These are phyloP conservation scores for Gossypium laxum DNA, from an alignment of 441 rosid species.

Conservation along the genomic window DNA sequence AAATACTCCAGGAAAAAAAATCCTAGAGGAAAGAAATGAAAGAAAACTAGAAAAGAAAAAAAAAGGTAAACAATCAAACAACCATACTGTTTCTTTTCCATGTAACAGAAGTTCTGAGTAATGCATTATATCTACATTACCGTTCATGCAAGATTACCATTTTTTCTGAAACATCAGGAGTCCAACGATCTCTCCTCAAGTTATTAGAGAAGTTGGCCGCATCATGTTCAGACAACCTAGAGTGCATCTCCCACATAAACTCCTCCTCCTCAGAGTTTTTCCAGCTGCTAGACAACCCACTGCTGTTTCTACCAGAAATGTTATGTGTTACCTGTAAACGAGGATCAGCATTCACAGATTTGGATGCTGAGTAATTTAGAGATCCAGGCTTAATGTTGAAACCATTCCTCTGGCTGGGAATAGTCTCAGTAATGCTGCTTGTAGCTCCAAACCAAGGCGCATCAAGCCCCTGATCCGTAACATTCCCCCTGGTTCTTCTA, in stretches of 20 bases:
- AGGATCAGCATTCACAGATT: constrained; percentile 33
- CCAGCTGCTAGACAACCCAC: constrained; percentile 58
- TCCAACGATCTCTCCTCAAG: constrained; percentile 46
- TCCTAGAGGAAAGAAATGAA: neutral
- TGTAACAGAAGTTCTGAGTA: neutral
- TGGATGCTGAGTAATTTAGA: constrained; percentile 35
- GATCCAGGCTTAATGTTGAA: constrained; percentile 41
- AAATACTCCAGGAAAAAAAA: neutral
- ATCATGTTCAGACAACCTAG: constrained; percentile 56
- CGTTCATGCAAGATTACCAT: constrained; percentile 39
- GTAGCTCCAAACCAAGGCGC: constrained; percentile 50
- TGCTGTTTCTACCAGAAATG: constrained; percentile 34
- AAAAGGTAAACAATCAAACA: neutral
- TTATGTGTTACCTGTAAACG: constrained; percentile 30
- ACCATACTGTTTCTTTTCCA: neutral
- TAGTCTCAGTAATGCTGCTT: constrained; percentile 38
- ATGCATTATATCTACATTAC: neutral
- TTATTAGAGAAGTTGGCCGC: constrained; percentile 33
- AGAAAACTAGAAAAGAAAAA: neutral
- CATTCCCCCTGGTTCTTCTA: constrained; percentile 49
- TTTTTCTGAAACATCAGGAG: constrained; percentile 53
- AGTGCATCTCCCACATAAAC: constrained; percentile 89
- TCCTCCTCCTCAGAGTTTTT: constrained; percentile 92
- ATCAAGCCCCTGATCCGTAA: constrained; percentile 45
- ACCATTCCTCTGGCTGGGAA: constrained; percentile 59